Evolutionary conservation across 2,329 filamentous ascomycete genomes (phyloP), one percentile per base, ranked within the genome.

Genomic region (Aspergillus novoparasiticus): DNA sequence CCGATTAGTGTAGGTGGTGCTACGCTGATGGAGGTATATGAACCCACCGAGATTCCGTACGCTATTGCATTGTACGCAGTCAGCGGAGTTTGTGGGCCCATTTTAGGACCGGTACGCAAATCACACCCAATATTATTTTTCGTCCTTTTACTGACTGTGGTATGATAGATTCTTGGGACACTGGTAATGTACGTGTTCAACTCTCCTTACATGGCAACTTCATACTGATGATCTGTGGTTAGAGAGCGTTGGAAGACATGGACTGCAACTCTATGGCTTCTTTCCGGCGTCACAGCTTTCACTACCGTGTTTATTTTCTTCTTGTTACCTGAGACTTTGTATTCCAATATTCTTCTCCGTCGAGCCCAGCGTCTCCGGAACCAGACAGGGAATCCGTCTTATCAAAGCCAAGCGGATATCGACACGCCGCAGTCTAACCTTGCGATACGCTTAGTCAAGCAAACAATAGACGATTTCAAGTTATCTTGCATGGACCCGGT

Each of bases 401-500:
- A 63, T 9, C 53, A 41, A 39, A 63, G 50, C 28, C 50, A 61
- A 59, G 51, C 65, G n/a, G 57, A 53, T 6, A 28, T 53, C 4
- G 45, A 59, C 32, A 36, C 57, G 12, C 46, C 46, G 8, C 21
- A 41, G 28, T n/a, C 43, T 14, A 50, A 53, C n/a, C 32, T 59
- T 10, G 48, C 26, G 6, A 32, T 48, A 3, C 26, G 19, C 26
- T 21, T 46, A 14, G 12, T 56, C n/a, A 67, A 14, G 32, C 54
- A 32, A 0, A 87, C 63, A 0, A 9, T 32, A 0, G 39, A 39
- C 14, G 53, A 57, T 32, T 39, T 63, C 56, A 59, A 57, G 39
- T 23, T 64, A 3, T n/a, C 62, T 23, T 64, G 59, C 11, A 28
- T 59, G 55, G 63, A 65, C 34, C 63, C 64, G 2, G 62, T 66